Evolutionary conservation across 768 basidiomycete species (phyloP), one percentile per base, ranked within the genome.

Genomic region (Kockovaella imperatae): DNA sequence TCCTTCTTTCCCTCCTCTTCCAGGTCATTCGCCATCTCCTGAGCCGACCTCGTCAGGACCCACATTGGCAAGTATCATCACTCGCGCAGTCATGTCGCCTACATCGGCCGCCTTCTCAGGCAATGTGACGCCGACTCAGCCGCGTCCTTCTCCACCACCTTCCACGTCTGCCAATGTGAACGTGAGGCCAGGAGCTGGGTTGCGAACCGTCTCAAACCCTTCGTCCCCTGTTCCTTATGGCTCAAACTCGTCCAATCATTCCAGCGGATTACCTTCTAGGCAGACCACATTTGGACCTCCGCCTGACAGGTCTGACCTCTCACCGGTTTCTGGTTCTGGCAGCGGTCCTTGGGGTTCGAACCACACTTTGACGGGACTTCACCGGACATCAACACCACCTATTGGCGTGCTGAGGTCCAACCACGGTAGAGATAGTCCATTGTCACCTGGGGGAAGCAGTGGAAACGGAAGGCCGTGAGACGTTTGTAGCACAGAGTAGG

Each of bases 1-100:
- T 10, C 67, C 69, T 3, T 54, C 62, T 8, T 71, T 71, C 50
- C 69, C 69, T 23, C 69, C 69, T 17, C 38, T 71, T 5, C 67
- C 67, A 0, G 56, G 47, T 31, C 35, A 45, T 51, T 24, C 17
- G 35, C 45, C 26, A 34, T 31, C 32, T 15, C 18, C 20, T 29
- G 30, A 5, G 14, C 39, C 5, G 18, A 40, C 18, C 35, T 5
- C 53, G 5, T 26, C 44, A 1, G 67, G 67, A 2, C 69, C 69
- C 8, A 66, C 63, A 39, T 43, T 71, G 36, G 69, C 69, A 1
- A 60, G 57, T 26, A 71, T 71, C 29, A 62, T 71, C 11, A 71
- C 69, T 10, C 53, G 69, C 25, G 69, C 69, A 2, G 68, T 71
- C 31, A 52, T 67, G 5, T 55, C 52, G 39, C 65, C 65, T 5